phyloP scores from a whole-genome alignment of 768 basidiomycete genomes.

The Boletus coccyginus region DNA sequence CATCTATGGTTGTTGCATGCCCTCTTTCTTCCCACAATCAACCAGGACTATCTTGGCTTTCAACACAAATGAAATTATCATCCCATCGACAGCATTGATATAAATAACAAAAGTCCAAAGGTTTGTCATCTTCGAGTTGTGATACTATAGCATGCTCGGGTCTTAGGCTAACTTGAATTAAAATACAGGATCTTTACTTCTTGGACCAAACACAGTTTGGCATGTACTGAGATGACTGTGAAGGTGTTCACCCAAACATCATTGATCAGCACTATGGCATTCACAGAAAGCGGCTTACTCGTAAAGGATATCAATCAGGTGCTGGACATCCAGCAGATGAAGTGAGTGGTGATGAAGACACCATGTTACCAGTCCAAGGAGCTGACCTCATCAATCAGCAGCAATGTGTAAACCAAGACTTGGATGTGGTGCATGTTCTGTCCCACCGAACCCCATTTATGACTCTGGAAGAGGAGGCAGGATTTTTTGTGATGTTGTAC shows the following conservation, averaged over 20 bases:
- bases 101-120: conserved; percentile 6
- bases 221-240: conserved; percentile 4
- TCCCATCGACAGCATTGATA: conserved; percentile 17
- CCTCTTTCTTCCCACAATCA: conserved; percentile 40
- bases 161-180: not conserved
- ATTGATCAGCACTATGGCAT: not conserved
- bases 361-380: accelerated
- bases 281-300: not conserved
- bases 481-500: not conserved
- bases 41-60: conserved; percentile 37
- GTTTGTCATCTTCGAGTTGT: no score
- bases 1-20: conserved; percentile 47
- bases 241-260: not conserved
- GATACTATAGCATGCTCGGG: no score
- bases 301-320: not conserved
- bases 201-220: conserved; percentile 13
- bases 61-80: conserved; percentile 39
- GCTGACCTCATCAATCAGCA: not conserved
- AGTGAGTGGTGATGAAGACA: not conserved
- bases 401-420: not conserved
- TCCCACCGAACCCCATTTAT: conserved; percentile 6
- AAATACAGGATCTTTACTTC: conserved; percentile 7
- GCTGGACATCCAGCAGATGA: not conserved
- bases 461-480: not conserved
- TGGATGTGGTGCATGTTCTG: not conserved